Base-by-base conservation (phyloP, 1,139 yeast species). In the Yamadazyma buinensis region DNA sequence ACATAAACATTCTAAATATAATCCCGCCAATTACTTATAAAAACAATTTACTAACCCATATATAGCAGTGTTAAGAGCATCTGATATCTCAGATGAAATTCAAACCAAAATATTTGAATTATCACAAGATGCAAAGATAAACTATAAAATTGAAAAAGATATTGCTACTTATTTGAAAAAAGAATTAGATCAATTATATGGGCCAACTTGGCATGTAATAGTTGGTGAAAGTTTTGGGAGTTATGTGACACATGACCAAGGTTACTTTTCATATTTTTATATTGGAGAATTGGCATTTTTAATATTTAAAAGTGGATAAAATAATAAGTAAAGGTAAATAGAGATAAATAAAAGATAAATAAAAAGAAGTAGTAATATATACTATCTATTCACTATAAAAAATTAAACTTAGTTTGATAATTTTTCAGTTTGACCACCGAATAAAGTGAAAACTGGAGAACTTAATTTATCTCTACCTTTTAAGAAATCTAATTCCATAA, bases 191-290 rank as follows among this genome's bases (percentile, higher is more conserved):
- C 64, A 61, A 34, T 49, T 61, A 39, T 83, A 73, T 48, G 96
- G 96, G 1, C 77, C 84, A 29, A 80, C 95, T 17, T 92, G 98
- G 98, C 97, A 92, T 57, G 94, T 88, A 21, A 78, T 92, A 39
- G 97, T 88, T 34, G 99, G 98, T 21, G 80, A 81, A 57, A 84
- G 84, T 51, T 92, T 92, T 61, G 97, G 97, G 4, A 80, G 94
- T 35, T 88, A 84, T 54, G 96, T 94, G 18, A 86, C 97, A 14
- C 98, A 94, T 54, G 90, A 76, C 51, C 75, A 84, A 42, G 95
- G 95, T 18, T 78, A 75, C 53, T 92, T 92, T 55, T 69, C 84
- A 23, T 90, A 92, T 60, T 85, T 86, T 51, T 88, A 87, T 59
- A 69, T 87, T 40, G 96, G 84, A 17, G 81, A 80, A 29, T 64